A percentile compares a stretch with the other conserved stretches of the same genome.
phyloP scores from a whole-genome alignment of 2,329 filamentous ascomycete species.

The Rachicladosporium sp. region DNA sequence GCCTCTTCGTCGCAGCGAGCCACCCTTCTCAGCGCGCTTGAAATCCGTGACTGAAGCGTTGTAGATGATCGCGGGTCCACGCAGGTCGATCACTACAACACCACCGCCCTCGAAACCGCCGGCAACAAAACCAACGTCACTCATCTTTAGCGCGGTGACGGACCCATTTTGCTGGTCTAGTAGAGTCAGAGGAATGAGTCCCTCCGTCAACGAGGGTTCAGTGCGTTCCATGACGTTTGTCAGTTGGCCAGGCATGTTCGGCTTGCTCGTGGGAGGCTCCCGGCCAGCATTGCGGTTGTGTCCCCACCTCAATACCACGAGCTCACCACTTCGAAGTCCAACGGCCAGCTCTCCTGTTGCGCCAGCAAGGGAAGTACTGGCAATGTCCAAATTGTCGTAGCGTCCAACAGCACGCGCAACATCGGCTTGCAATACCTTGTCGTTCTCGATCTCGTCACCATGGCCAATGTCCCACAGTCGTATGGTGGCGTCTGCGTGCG shows the following conservation, averaged over 20 bases:
- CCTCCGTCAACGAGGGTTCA: constrained; percentile 64
- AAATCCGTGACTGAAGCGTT: constrained; percentile 62
- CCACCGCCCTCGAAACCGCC: constrained; percentile 74
- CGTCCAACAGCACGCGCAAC: constrained; percentile 69
- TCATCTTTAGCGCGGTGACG: constrained; percentile 67
- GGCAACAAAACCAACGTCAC: constrained; percentile 86
- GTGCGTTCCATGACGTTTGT: constrained; percentile 62
- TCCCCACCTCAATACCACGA: constrained; percentile 81
- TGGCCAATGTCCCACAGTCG: constrained; percentile 87
- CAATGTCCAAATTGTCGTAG: constrained; percentile 64
- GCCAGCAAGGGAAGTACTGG: constrained; percentile 67
- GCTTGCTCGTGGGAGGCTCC: constrained; percentile 42
- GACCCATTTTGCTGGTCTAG: constrained; percentile 75
- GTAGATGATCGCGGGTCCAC: constrained; percentile 76
- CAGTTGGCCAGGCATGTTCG: constrained; percentile 39
- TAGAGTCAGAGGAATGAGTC: constrained; percentile 65
- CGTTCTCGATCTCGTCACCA: constrained; percentile 86
- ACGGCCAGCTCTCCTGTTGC: constrained; percentile 73
- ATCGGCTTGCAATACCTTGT: constrained; percentile 69
- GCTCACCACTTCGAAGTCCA: constrained; percentile 71
- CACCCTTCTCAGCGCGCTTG: constrained; percentile 60
- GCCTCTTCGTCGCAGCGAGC: constrained; percentile 52
- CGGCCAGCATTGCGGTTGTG: constrained; percentile 60
- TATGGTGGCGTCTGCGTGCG: constrained; percentile 85
- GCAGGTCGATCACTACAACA: constrained; percentile 72